Conservation (phyloP, 2,329 filamentous ascomycete genomes). For the Aureobasidium sp. region DNA sequence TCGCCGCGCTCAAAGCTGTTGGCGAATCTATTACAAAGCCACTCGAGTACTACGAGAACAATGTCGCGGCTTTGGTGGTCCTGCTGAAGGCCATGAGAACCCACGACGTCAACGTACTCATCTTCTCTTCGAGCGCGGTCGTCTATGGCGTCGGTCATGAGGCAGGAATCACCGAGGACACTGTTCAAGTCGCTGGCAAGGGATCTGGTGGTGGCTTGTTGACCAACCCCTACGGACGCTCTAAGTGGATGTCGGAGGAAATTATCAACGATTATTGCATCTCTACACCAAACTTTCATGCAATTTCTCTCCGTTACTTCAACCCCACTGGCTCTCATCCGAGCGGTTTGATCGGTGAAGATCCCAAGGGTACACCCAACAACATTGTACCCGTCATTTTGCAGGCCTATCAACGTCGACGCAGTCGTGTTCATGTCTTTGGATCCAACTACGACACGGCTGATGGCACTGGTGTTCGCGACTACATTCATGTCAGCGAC, state of each 20-base stretch:
- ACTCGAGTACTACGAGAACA: constrained; percentile 61
- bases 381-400: constrained; percentile 58
- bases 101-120: constrained; percentile 57
- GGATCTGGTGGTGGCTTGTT: constrained; percentile 47
- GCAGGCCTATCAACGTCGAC: constrained; percentile 8
- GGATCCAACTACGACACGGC: constrained; percentile 59
- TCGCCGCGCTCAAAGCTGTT: constrained; percentile 61
- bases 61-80: constrained; percentile 57
- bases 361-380: constrained; percentile 54
- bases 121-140: constrained; percentile 62
- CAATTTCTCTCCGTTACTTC: constrained; percentile 60
- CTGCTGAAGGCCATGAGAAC: constrained; percentile 52
- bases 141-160: constrained; percentile 48
- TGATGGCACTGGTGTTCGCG: constrained; percentile 59
- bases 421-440: constrained; percentile 54
- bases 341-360: constrained; percentile 57
- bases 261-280: constrained; percentile 56
- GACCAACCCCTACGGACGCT: constrained; percentile 59
- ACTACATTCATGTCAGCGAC: constrained; percentile 63
- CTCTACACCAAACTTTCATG: constrained; percentile 55
- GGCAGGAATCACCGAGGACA: constrained; percentile 11
- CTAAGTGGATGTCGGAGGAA: constrained; percentile 62
- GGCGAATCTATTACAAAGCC: constrained; percentile 56
- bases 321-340: constrained; percentile 61
- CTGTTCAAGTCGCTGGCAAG: constrained; percentile 19